phyloP scores from a whole-genome alignment of 345 rosid genomes.

The Lepidium aucheri region DNA sequence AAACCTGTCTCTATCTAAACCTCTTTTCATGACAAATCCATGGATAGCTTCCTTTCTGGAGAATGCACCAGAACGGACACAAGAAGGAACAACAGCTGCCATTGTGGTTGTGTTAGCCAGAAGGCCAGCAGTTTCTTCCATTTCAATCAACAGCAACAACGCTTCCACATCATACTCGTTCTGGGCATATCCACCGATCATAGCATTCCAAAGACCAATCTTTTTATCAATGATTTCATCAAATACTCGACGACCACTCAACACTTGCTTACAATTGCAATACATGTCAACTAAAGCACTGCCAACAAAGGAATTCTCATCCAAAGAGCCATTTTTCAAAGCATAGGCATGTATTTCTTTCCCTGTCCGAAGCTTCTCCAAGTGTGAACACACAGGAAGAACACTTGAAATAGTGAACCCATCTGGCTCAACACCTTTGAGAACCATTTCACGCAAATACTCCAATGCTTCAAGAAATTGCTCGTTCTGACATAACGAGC shows the following conservation, averaged over 20 bases:
- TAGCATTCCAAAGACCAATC: conserved; percentile 80
- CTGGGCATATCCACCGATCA: conserved; percentile 84
- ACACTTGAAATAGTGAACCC: conserved; percentile 74
- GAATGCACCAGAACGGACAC: conserved; percentile 50
- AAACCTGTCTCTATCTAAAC: conserved; percentile 48
- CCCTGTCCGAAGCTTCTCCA: conserved; percentile 55
- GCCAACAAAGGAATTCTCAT: conserved; percentile 72
- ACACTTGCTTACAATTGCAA: conserved; percentile 62
- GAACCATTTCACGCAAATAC: conserved; percentile 47
- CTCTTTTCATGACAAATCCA: conserved; percentile 62
- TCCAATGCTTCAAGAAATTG: conserved; percentile 49
- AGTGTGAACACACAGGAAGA: conserved; percentile 76
- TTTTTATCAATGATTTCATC: conserved; percentile 37
- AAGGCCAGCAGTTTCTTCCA: conserved; percentile 55
- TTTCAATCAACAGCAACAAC: conserved; percentile 52
- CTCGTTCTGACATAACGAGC: conserved; percentile 62
- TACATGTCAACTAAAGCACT: conserved; percentile 96
- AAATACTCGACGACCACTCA: conserved; percentile 58
- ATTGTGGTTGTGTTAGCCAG: conserved; percentile 74
- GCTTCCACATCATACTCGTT: conserved; percentile 63
- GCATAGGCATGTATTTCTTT: conserved; percentile 82
- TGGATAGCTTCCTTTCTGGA: conserved; percentile 59
- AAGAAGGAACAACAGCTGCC: conserved; percentile 72
- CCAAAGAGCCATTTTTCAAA: conserved; percentile 48
- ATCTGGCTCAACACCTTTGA: conserved; percentile 55